These are phyloP conservation scores for Magnusiomyces fungicola DNA, from an alignment of 1,139 yeast genomes.

Conservation along the genomic window DNA sequence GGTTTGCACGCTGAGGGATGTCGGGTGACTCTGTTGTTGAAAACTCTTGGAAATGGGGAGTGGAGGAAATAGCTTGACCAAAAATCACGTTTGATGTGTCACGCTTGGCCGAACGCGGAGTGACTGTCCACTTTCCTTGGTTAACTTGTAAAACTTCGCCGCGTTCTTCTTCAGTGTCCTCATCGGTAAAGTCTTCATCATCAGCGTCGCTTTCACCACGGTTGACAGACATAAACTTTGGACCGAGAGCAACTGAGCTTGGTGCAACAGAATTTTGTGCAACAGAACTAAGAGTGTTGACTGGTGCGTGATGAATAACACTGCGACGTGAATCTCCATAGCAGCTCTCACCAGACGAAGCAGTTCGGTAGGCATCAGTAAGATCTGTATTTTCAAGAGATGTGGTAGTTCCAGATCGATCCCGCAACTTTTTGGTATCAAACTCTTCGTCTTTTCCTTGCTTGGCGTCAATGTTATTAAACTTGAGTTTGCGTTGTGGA, in stretches of 20 bases:
- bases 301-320: background rate
- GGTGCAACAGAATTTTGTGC: background rate
- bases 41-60: no score
- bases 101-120: background rate
- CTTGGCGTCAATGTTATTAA: no score
- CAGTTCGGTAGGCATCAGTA: constrained; percentile 19
- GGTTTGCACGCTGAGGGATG: no score
- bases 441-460: no score
- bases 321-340: background rate
- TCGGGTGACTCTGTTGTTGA: no score
- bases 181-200: constrained; percentile 13
- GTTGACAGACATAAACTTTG: background rate
- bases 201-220: constrained; percentile 16
- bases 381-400: constrained; percentile 2
- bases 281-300: no score
- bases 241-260: background rate
- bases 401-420: constrained; percentile 1
- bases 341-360: constrained; percentile 21
- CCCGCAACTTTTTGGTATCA: no score
- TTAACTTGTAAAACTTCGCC: background rate
- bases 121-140: background rate
- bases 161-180: background rate
- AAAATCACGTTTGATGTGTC: background rate
- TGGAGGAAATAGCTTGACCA: constrained; percentile 15
- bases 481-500: no score